Conservation (phyloP, 192 early-diverging fungal genomes). For the Pilobolus umbonatus region DNA sequence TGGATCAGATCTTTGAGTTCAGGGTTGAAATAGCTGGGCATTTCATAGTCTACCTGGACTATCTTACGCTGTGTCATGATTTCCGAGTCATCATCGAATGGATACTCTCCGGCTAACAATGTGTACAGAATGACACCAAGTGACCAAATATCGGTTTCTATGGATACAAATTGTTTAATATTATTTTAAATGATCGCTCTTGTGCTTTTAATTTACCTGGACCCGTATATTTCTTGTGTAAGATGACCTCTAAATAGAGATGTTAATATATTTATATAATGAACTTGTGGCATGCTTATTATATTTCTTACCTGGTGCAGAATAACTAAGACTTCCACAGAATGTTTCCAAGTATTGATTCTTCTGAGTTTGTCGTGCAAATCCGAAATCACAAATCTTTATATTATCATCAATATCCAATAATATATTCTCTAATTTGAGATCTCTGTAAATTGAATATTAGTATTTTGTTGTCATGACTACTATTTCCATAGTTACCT, state of each 20-base stretch:
- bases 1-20: slow-evolving; percentile 60
- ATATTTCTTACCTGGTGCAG: slow-evolving; percentile 58
- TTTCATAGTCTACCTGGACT: slow-evolving; percentile 63
- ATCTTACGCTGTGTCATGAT: slow-evolving; percentile 65
- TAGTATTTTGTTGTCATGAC: background rate
- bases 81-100: slow-evolving; percentile 82
- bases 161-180: slow-evolving; percentile 40
- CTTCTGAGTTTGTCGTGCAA: slow-evolving; percentile 53
- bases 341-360: slow-evolving; percentile 59
- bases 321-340: slow-evolving; percentile 67
- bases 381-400: slow-evolving; percentile 66
- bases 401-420: slow-evolving; percentile 51
- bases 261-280: background rate
- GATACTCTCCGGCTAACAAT: slow-evolving; percentile 73
- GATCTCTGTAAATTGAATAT: slow-evolving; percentile 34
- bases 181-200: slow-evolving; percentile 5
- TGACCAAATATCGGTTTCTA: slow-evolving; percentile 88
- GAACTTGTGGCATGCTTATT: slow-evolving; percentile 1
- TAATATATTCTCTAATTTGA: slow-evolving; percentile 59
- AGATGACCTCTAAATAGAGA: slow-evolving; percentile 57
- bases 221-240: slow-evolving; percentile 72
- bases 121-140: slow-evolving; percentile 91
- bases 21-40: slow-evolving; percentile 56
- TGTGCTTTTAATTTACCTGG: slow-evolving; percentile 44
- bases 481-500: slow-evolving; percentile 18